Evolutionary conservation across 1,284 basidiomycete species (phyloP), one percentile per base, ranked within the genome.

Genomic region (Leccinum pseudoinsigne): DNA sequence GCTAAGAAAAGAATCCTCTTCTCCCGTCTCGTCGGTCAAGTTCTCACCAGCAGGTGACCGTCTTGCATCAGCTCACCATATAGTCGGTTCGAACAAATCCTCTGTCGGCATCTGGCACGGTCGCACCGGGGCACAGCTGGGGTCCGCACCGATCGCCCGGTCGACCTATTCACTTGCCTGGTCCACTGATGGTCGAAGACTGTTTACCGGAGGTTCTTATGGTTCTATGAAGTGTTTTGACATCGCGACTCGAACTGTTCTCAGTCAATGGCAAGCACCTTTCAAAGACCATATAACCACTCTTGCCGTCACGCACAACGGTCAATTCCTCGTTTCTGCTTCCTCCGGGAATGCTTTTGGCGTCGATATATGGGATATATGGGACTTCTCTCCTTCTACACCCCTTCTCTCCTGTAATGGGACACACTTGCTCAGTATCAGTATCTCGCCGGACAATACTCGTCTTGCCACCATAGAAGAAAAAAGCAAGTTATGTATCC

Each of bases 61-160:
- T 10, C 51, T 68, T 2, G 67, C 66, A 4, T 62, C 60, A 2
- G 56, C 16, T 8, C 40, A 50, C 26, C 40, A 18, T 28, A 28
- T 28, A 28, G 10, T 31, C 4, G 36, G 18, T 6, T n/a, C 36
- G 60, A 8, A 23, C 10, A 10, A 11, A 2, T 2, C 3, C 9
- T 55, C 64, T n/a, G 50, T 67, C 12, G 59, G 16, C 6, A 38
- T 67, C 42, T 67, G 67, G 67, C 59, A 68, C 28, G 58, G 67
- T 56, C 21, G 26, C 31, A 67, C 64, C 2, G 64, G 67, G 5
- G 54, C 4, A 1, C 56, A 18, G 14, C 45, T 65, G 14, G 50
- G 14, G 21, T 45, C 6, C 4, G 31, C 50, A 18, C 42, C 7
- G 3, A 26, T 59, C n/a, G 5, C 4, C 8, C 28, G 50, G 4